These are phyloP conservation scores for Croton setiger DNA, from an alignment of 441 rosid species.

Conservation along the genomic window DNA sequence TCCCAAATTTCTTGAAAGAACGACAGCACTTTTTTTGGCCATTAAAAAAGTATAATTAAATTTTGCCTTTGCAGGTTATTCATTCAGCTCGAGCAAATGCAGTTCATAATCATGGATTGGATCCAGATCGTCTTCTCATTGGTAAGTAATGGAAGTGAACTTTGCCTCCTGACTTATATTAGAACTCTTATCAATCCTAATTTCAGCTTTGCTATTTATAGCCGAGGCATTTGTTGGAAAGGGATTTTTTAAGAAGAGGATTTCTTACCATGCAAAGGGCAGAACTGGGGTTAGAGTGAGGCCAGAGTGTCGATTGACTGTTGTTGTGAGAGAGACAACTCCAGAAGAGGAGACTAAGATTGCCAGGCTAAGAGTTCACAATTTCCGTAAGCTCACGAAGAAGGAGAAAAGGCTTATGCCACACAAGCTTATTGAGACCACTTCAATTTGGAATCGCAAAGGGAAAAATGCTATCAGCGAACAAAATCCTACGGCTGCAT, in stretches of 20 bases:
- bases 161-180: conserved; percentile 1
- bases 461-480: conserved; percentile 30
- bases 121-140: conserved; percentile 76
- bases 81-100: conserved; percentile 95
- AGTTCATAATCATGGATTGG: conserved; percentile 82
- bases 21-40: no score
- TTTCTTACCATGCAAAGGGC: conserved; percentile 64
- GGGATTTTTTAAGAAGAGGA: conserved; percentile 66
- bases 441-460: conserved; percentile 81
- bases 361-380: conserved; percentile 71
- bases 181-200: conserved; percentile 7
- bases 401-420: conserved; percentile 38
- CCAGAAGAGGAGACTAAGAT: conserved; percentile 85
- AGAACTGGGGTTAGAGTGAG: conserved; percentile 50
- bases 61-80: conserved; percentile 52
- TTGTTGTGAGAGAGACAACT: conserved; percentile 77
- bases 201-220: conserved; percentile 24
- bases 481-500: conserved; percentile 25
- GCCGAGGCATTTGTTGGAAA: conserved; percentile 96
- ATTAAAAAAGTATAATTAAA: no score
- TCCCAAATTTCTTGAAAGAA: neutral
- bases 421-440: conserved; percentile 75
- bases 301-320: conserved; percentile 74
- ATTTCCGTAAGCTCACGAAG: conserved; percentile 31
- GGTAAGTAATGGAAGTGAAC: conserved; percentile 40